phyloP scores from a whole-genome alignment of 805 yeast species.

The Kuraishia piskuri region DNA sequence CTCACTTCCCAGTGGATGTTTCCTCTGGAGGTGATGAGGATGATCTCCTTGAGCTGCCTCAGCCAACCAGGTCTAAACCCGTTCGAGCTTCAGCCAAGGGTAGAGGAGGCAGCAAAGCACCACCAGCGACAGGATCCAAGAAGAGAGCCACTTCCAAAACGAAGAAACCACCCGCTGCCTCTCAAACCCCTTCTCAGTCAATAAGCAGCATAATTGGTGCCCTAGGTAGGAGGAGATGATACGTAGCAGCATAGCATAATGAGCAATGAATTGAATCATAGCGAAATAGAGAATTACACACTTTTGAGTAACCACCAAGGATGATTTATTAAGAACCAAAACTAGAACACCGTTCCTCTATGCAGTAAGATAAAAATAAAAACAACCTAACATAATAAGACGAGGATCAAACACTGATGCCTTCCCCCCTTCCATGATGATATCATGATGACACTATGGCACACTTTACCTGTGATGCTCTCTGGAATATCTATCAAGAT shows the following conservation, averaged over 20 bases:
- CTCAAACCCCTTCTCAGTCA: neutral
- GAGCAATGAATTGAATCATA: no score
- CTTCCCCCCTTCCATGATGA: no score
- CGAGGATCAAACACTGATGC: neutral
- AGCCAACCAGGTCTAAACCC: neutral
- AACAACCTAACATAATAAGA: neutral
- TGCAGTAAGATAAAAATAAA: neutral
- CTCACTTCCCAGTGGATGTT: neutral
- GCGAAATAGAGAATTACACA: neutral
- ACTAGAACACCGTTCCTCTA: neutral
- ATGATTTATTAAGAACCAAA: neutral
- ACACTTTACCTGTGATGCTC: neutral
- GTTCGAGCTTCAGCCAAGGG: neutral
- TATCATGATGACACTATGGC: no score
- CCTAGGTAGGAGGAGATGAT: neutral
- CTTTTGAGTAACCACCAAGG: neutral
- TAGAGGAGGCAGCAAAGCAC: neutral
- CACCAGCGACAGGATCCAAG: neutral
- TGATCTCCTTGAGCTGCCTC: constrained; percentile 2
- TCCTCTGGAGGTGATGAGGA: neutral
- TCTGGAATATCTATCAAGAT: constrained; percentile 2
- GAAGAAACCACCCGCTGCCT: neutral
- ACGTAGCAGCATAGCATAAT: no score
- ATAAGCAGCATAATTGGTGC: neutral
- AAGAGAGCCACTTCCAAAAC: neutral